Base-by-base conservation (phyloP, 73 alveolate genomes). In the Paramecium caudatum region DNA sequence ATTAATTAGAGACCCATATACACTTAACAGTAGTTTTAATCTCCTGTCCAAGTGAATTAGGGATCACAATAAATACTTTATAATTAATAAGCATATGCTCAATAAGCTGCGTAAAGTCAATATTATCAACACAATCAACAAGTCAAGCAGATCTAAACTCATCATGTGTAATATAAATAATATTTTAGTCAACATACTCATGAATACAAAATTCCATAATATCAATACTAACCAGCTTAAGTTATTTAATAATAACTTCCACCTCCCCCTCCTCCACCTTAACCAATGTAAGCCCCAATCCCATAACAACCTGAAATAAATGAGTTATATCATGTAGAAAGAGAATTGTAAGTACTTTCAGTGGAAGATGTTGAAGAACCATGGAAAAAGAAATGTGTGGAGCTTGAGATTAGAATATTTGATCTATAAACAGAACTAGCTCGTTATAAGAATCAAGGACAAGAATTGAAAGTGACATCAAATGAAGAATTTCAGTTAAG, bases 341-440 rank as follows among this genome's bases (percentile, higher is more conserved):
- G 88, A 45, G 88, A 74, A 43, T 5, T 74, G 46, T 17, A 74
- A 74, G 88, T 74, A 5, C 68, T 74, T 5, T 74, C 88, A 5
- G 65, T 74, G 15, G 88, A 74, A 10, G 88, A 74, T 15, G 88
- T 74, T 0, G 88, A 74, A 43, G 88, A 36, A 21, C 88, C 88
- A 5, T 74, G 88, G 88, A 74, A 74, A 41, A 37, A 36, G 47
- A 74, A 74, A 37, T 74, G 88, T 74, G 88, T 74, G 2, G 43
- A 74, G 43, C 32, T 74, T 10, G 88, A 74, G 43, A 15, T 74
- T 1, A 41, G 19, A 27, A 74, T 74, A 1, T 74, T 9, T 45
- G 88, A 74, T 43, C 43, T 74, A 23, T 45, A 74, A 21, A 74
- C 88, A 39, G 88, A 74, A 74, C 19, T 74, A 5, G 88, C 88